Evolutionary conservation across 208 protist species (phyloP).

Genomic region (Wallacemonas collosoma): DNA sequence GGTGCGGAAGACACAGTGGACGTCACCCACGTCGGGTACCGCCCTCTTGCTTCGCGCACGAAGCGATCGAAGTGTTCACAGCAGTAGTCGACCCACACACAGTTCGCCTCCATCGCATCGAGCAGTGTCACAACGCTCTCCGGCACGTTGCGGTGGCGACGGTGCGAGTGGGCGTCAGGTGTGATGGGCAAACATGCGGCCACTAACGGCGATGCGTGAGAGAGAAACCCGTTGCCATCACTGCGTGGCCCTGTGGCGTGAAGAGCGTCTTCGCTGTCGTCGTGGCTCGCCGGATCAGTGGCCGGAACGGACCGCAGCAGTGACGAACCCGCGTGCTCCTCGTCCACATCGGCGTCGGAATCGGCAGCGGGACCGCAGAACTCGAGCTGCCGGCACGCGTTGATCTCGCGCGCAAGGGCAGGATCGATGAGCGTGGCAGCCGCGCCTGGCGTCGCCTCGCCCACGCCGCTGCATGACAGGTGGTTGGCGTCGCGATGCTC

Average conservation of each 20-base stretch:
- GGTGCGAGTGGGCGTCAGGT: conserved; percentile 10
- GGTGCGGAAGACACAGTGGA: conserved; percentile 1
- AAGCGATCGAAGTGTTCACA: conserved; percentile 57
- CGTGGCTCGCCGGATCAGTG: too few relatives aligned
- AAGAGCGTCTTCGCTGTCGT: too few relatives aligned
- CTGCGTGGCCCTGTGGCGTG: too few relatives aligned
- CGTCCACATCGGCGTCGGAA: neutral
- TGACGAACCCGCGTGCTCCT: conserved; percentile 4
- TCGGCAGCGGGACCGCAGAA: conserved; percentile 7
- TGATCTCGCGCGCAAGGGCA: neutral
- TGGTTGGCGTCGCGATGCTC: neutral
- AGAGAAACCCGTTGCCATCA: too few relatives aligned
- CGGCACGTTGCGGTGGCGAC: conserved; percentile 9
- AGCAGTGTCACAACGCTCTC: conserved; percentile 25
- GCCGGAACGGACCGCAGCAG: too few relatives aligned
- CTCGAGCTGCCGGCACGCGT: conserved; percentile 18
- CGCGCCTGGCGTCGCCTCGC: neutral
- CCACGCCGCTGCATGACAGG: neutral
- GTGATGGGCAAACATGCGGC: conserved; percentile 1
- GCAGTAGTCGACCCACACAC: conserved; percentile 74
- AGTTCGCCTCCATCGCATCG: conserved; percentile 62
- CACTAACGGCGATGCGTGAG: neutral
- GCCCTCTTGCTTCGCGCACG: conserved; percentile 27
- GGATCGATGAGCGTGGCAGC: neutral
- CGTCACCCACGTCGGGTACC: conserved; percentile 18